phyloP scores from a whole-genome alignment of 164 flowering plant genomes.

The Macadamia tetraphylla region DNA sequence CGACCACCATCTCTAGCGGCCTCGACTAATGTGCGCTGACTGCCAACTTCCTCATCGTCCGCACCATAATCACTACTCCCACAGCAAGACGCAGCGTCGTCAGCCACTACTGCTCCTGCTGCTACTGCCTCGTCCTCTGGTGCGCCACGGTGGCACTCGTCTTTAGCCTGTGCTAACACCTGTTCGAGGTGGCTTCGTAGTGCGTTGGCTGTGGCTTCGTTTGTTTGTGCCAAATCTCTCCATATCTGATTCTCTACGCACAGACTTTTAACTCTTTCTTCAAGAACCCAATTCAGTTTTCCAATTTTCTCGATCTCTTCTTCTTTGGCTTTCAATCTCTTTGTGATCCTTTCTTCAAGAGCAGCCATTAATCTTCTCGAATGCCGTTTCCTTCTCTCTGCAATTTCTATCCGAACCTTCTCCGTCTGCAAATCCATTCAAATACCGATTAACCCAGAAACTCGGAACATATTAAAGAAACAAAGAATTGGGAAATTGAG shows the following conservation, averaged over 20 bases:
- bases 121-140: conserved; percentile 9
- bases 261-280: conserved; percentile 50
- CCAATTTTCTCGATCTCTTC: conserved; percentile 58
- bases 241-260: conserved; percentile 67
- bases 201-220: conserved; percentile 72
- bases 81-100: conserved; percentile 24
- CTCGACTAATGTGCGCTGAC: neutral
- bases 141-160: conserved; percentile 15
- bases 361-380: conserved; percentile 35
- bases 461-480: neutral
- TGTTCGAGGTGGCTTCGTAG: conserved; percentile 52
- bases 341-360: conserved; percentile 39
- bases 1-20: neutral
- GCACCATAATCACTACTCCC: conserved; percentile 19
- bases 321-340: conserved; percentile 49
- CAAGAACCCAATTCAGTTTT: conserved; percentile 50
- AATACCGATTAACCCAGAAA: neutral
- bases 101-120: conserved; percentile 6
- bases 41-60: neutral
- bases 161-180: conserved; percentile 40
- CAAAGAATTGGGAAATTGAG: neutral
- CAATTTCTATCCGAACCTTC: conserved; percentile 51
- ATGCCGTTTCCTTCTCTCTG: conserved; percentile 41
- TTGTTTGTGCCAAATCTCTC: conserved; percentile 62
- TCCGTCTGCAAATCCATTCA: conserved; percentile 36